phyloP scores from a whole-genome alignment of 306 rosid genomes.

The Vigna nakashimae region DNA sequence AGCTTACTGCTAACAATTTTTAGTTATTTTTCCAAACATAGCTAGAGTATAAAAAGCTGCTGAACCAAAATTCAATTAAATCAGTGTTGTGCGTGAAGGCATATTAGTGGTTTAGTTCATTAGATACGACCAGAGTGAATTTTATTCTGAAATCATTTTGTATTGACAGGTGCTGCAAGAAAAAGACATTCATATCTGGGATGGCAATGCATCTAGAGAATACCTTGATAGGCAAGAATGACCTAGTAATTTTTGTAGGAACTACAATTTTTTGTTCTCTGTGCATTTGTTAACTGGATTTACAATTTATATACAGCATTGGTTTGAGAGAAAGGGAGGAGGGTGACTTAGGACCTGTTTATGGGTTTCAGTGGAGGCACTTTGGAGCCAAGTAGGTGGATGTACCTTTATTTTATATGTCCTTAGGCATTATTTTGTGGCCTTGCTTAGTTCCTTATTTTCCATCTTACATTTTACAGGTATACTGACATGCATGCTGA shows the following conservation, averaged over 20 bases:
- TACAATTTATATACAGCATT: constrained; percentile 58
- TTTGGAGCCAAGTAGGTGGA: constrained; percentile 90
- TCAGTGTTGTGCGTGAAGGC: constrained; percentile 14
- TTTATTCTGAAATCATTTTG: constrained; percentile 38
- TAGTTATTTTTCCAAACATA: too few relatives aligned
- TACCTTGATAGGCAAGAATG: constrained; percentile 89
- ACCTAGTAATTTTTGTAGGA: constrained; percentile 28
- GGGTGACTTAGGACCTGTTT: constrained; percentile 97
- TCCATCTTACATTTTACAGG: constrained; percentile 62
- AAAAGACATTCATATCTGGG: constrained; percentile 92
- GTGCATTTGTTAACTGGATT: constrained; percentile 41
- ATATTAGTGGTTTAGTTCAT: constrained; percentile 17
- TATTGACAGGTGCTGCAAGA: constrained; percentile 82
- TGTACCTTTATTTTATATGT: constrained; percentile 22
- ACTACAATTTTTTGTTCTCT: constrained; percentile 14
- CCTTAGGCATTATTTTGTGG: constrained; percentile 17
- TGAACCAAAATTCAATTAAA: constrained; percentile 2
- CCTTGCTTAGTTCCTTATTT: neutral
- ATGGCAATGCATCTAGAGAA: constrained; percentile 94
- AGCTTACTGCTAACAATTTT: too few relatives aligned
- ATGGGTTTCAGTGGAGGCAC: constrained; percentile 99
- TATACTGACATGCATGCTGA: constrained; percentile 93
- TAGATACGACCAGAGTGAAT: constrained; percentile 24
- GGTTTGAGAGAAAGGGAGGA: constrained; percentile 88
- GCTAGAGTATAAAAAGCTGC: neutral